Conservation (phyloP, 768 basidiomycete species). For the Filobasidium floriforme region DNA sequence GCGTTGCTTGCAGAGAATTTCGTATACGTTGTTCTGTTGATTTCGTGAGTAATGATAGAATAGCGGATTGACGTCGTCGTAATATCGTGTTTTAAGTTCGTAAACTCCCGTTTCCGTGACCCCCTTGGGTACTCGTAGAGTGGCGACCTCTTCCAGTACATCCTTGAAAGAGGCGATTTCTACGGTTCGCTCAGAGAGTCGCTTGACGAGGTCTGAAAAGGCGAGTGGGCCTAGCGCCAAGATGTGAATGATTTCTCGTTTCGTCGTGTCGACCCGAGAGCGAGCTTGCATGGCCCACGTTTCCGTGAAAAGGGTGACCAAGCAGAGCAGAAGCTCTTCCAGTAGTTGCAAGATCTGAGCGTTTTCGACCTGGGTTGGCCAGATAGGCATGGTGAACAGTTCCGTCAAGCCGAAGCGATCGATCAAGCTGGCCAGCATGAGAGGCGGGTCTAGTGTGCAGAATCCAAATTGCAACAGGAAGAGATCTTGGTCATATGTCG, state of each 20-base stretch:
- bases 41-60: constrained; percentile 94
- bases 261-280: constrained; percentile 58
- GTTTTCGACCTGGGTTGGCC: constrained; percentile 51
- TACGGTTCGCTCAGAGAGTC: constrained; percentile 77
- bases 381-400: constrained; percentile 57
- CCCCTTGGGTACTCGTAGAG: constrained; percentile 68
- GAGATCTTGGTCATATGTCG: constrained; percentile 92
- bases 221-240: constrained; percentile 79
- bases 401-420: constrained; percentile 76
- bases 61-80: constrained; percentile 85
- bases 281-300: constrained; percentile 64
- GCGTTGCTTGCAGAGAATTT: constrained; percentile 56
- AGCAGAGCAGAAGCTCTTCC: constrained; percentile 79
- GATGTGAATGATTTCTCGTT: constrained; percentile 81
- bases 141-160: constrained; percentile 68
- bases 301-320: constrained; percentile 81
- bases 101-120: constrained; percentile 76
- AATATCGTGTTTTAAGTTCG: constrained; percentile 72
- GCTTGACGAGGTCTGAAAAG: constrained; percentile 83
- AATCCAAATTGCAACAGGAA: constrained; percentile 82
- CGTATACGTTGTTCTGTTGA: constrained; percentile 83
- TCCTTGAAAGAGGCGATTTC: constrained; percentile 76
- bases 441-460: constrained; percentile 64
- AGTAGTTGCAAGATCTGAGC: constrained; percentile 44
- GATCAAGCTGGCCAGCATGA: constrained; percentile 73